Evolutionary conservation across 2,329 filamentous ascomycete genomes (phyloP).

Genomic region (Camptophora hylomeconis): DNA sequence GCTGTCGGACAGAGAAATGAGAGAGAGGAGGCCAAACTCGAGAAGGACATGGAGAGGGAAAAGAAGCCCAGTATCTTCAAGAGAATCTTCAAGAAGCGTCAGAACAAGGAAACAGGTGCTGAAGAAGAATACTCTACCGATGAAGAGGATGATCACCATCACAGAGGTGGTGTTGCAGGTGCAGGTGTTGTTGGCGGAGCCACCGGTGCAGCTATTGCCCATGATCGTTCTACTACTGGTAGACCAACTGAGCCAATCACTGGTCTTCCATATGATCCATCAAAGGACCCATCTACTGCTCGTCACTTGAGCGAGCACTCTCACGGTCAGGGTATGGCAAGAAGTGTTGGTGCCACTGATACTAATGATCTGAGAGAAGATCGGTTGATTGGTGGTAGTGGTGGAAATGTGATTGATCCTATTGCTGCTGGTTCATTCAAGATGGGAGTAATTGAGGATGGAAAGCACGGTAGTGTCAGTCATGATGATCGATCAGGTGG

Average conservation of each 20-base stretch:
- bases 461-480: too few relatives aligned
- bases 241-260: neutral
- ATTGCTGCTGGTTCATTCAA: too few relatives aligned
- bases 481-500: too few relatives aligned
- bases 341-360: too few relatives aligned
- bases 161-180: slow-evolving; percentile 4
- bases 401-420: too few relatives aligned
- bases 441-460: too few relatives aligned
- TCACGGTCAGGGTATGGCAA: too few relatives aligned
- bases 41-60: slow-evolving; percentile 6
- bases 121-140: slow-evolving; percentile 16
- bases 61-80: slow-evolving; percentile 16
- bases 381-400: too few relatives aligned
- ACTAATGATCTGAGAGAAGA: too few relatives aligned
- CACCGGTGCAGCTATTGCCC: slow-evolving; percentile 1
- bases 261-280: slow-evolving; percentile 5
- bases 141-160: slow-evolving; percentile 10
- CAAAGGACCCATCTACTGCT: slow-evolving; percentile 4
- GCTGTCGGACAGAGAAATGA: too few relatives aligned
- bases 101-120: slow-evolving; percentile 17
- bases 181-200: slow-evolving; percentile 3
- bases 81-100: slow-evolving; percentile 16
- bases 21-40: slow-evolving; percentile 7
- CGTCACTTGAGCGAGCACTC: slow-evolving; percentile 1
- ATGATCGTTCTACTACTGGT: neutral